Conservation (phyloP, 805 yeast genomes). For the Yueomyces sp. region DNA sequence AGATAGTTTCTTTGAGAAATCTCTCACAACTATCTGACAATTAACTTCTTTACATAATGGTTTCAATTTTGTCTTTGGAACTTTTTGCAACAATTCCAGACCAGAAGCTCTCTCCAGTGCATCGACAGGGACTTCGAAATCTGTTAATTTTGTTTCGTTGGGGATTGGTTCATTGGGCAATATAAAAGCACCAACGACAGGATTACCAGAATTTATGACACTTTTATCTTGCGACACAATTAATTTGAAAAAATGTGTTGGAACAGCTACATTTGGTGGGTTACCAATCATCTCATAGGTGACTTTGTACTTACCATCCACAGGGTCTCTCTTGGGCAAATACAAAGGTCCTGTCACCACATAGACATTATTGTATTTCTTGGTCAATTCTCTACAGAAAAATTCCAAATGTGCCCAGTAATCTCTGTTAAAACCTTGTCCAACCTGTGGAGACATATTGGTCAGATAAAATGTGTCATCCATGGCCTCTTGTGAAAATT, state of each 20-base stretch:
- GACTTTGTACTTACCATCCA: constrained; percentile 76
- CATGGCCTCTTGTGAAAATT: constrained; percentile 83
- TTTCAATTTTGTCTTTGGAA: constrained; percentile 42
- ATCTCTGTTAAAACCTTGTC: constrained; percentile 93
- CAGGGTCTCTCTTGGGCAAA: constrained; percentile 58
- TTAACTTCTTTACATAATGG: constrained; percentile 67
- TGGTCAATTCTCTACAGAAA: constrained; percentile 66
- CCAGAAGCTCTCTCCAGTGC: constrained; percentile 85
- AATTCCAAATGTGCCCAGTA: constrained; percentile 97
- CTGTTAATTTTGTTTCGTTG: constrained; percentile 54
- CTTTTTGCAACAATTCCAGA: constrained; percentile 58
- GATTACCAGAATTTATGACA: constrained; percentile 17
- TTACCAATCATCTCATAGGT: constrained; percentile 88
- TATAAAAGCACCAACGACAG: constrained; percentile 86
- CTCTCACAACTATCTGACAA: constrained; percentile 73
- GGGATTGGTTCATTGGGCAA: constrained; percentile 75
- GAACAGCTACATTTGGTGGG: constrained; percentile 94
- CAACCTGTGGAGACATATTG: constrained; percentile 94
- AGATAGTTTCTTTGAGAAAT: constrained; percentile 39
- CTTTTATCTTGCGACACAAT: constrained; percentile 62
- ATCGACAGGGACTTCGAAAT: constrained; percentile 79
- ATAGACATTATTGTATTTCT: constrained; percentile 61
- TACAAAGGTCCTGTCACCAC: constrained; percentile 90
- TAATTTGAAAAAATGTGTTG: constrained; percentile 90
- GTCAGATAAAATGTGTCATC: constrained; percentile 83